Evolutionary conservation across 768 basidiomycete genomes (phyloP).

Genomic region (Boletus patriciae): DNA sequence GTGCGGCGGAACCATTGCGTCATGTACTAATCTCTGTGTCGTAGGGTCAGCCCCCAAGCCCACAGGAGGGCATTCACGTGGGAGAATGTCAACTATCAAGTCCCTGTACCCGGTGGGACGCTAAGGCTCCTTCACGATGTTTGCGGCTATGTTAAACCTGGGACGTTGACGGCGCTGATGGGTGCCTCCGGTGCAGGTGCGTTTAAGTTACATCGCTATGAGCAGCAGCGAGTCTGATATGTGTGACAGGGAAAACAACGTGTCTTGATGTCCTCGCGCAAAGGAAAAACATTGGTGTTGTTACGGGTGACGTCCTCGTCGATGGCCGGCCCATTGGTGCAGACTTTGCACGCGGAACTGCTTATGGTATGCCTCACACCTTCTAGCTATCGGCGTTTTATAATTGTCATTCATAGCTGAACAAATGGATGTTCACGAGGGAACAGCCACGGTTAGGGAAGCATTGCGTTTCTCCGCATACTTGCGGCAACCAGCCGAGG

Average conservation of each 20-base stretch:
- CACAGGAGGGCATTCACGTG: slow-evolving; percentile 65
- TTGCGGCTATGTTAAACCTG: slow-evolving; percentile 80
- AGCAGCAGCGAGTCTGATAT: background rate
- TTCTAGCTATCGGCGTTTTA: slow-evolving; percentile 20
- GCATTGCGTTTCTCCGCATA: slow-evolving; percentile 85
- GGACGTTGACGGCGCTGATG: slow-evolving; percentile 88
- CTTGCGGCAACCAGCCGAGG: slow-evolving; percentile 69
- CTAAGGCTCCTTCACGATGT: slow-evolving; percentile 71
- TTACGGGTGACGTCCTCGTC: slow-evolving; percentile 63
- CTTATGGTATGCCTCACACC: slow-evolving; percentile 55
- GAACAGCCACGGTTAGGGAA: slow-evolving; percentile 79
- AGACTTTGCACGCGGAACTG: slow-evolving; percentile 66
- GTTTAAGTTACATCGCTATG: slow-evolving; percentile 22
- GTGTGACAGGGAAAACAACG: slow-evolving; percentile 63
- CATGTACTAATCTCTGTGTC: slow-evolving; percentile 1
- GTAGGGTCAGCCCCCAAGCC: background rate
- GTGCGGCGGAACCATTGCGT: background rate
- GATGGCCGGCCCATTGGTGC: slow-evolving; percentile 61
- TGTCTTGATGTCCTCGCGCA: slow-evolving; percentile 74
- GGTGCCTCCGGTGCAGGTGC: slow-evolving; percentile 76
- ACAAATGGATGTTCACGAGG: slow-evolving; percentile 86
- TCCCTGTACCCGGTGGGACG: slow-evolving; percentile 63
- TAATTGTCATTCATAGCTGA: slow-evolving; percentile 49
- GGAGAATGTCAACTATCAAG: slow-evolving; percentile 74
- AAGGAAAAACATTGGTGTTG: slow-evolving; percentile 67